Evolutionary conservation across 306 rosid genomes (phyloP).

Genomic region (Mimosa bimucronata): DNA sequence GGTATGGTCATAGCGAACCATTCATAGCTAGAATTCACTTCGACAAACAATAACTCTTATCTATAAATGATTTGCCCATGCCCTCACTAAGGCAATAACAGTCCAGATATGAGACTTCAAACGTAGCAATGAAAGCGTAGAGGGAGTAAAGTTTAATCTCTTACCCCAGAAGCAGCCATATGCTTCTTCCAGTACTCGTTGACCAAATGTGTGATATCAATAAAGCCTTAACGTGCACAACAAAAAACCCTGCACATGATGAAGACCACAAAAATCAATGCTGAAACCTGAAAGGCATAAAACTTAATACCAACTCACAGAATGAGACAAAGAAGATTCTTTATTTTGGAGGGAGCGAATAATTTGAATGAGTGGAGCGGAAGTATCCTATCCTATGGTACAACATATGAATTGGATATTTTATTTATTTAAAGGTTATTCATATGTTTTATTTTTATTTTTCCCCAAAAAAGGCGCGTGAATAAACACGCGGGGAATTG

Average conservation of each 20-base stretch:
- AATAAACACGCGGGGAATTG: slow-evolving; percentile 7
- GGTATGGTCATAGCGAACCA: background rate
- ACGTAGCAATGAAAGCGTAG: background rate
- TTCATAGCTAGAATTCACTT: background rate
- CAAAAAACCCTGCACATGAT: slow-evolving; percentile 29
- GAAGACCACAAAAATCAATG: slow-evolving; percentile 22
- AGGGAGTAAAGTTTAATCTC: slow-evolving; percentile 31
- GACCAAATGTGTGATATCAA: slow-evolving; percentile 21
- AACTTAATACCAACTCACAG: slow-evolving; percentile 7
- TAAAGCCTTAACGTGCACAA: background rate
- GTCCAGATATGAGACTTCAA: background rate
- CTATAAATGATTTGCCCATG: background rate
- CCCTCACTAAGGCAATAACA: background rate
- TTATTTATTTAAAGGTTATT: no score
- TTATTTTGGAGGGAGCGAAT: background rate
- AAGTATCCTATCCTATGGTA: background rate
- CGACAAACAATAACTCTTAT: background rate
- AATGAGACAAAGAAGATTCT: background rate
- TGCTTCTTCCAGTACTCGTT: slow-evolving; percentile 29
- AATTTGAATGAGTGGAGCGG: background rate
- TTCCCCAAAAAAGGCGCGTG: background rate
- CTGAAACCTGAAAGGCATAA: slow-evolving; percentile 11
- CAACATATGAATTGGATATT: background rate
- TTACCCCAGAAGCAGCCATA: slow-evolving; percentile 71
- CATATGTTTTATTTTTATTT: no score